Evolutionary conservation across 106 monocot genomes (phyloP).

Genomic region (Phalaenopsis aphrodite): DNA sequence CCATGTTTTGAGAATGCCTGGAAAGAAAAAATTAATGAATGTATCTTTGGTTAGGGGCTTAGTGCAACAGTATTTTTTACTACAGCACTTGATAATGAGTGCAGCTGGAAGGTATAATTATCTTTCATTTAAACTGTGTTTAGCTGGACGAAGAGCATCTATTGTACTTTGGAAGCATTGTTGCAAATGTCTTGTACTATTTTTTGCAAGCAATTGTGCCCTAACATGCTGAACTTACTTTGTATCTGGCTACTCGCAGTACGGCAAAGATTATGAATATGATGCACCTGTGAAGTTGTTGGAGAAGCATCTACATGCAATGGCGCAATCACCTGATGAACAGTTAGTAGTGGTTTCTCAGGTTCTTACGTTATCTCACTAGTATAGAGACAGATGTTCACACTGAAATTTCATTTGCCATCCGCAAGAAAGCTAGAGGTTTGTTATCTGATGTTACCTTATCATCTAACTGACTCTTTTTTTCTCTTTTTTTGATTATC

Average conservation of each 20-base stretch:
- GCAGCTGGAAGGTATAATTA: neutral
- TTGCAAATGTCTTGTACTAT: neutral
- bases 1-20: neutral
- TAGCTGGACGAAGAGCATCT: neutral
- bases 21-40: neutral
- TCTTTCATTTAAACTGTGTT: neutral
- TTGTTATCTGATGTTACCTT: neutral
- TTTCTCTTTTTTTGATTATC: conserved; percentile 2
- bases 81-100: neutral
- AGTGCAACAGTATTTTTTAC: no score
- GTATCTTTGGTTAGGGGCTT: neutral
- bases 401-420: neutral
- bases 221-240: neutral
- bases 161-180: neutral
- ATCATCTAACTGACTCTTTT: neutral
- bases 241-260: conserved; percentile 33
- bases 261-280: conserved; percentile 96
- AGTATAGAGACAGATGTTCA: neutral
- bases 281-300: conserved; percentile 96
- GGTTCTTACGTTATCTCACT: conserved; percentile 32
- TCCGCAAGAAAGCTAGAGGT: neutral
- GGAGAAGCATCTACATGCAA: conserved; percentile 86
- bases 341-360: conserved; percentile 97
- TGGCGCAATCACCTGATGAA: conserved; percentile 87
- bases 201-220: neutral